These are phyloP conservation scores for Venturia carpophila DNA, from an alignment of 2,329 filamentous ascomycete species.

Conservation along the genomic window DNA sequence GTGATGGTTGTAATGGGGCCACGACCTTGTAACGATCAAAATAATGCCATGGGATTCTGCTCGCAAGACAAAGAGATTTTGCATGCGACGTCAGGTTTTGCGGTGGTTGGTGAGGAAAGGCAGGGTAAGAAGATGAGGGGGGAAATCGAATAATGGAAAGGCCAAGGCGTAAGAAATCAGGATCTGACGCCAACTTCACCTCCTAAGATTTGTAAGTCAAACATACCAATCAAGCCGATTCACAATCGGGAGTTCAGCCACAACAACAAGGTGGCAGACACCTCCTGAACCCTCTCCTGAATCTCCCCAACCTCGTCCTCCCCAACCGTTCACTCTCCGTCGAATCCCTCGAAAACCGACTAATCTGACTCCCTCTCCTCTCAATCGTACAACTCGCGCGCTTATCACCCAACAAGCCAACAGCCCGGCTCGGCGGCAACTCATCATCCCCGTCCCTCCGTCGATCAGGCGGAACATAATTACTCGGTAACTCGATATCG, in stretches of 20 bases:
- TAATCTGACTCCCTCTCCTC: neutral
- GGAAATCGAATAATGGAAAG: too few relatives aligned
- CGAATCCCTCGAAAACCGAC: neutral
- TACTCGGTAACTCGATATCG: neutral
- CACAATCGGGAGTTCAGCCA: neutral
- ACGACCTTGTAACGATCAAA: too few relatives aligned
- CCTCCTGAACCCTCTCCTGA: neutral
- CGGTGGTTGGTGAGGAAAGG: too few relatives aligned
- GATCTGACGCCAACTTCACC: too few relatives aligned
- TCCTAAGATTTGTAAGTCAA: too few relatives aligned
- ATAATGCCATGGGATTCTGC: too few relatives aligned
- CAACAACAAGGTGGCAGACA: conserved; percentile 7
- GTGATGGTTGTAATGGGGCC: too few relatives aligned
- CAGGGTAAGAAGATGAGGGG: too few relatives aligned
- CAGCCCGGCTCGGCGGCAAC: neutral
- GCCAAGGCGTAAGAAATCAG: too few relatives aligned
- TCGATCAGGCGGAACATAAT: conserved; percentile 6
- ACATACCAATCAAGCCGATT: too few relatives aligned
- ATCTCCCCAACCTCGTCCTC: neutral
- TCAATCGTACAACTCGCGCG: neutral
- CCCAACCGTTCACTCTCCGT: neutral
- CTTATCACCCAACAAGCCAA: neutral
- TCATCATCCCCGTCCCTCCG: neutral
- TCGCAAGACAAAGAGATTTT: too few relatives aligned
- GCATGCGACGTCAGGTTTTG: too few relatives aligned